Base-by-base conservation (phyloP, 2,329 filamentous ascomycete genomes). In the Juglanconis oblonga region DNA sequence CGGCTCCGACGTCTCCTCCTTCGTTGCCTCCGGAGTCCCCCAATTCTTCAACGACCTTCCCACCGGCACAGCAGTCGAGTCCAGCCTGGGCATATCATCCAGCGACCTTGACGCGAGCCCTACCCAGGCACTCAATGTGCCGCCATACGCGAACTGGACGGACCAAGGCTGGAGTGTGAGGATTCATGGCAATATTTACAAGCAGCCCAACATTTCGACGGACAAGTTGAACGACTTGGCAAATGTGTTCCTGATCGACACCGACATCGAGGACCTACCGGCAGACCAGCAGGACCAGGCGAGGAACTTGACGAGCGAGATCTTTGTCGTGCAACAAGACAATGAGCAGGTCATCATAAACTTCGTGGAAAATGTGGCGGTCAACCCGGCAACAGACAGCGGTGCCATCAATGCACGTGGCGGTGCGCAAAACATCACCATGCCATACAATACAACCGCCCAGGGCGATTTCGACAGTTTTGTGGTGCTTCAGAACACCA, bases 171-270 rank as follows among this genome's bases (percentile, higher is more conserved):
- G 90, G 90, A 91, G 87, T 64, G 80, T 92, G 3, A 82, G 89
- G 33, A 84, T 92, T 64, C 90, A 89, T 65, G 90, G 90, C 66
- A 92, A 92, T 68, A 87, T 92, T n/a, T 93, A 87, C 79, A 92
- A 92, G 72, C 83, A 89, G 63, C 90, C 90, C 1, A 83, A 90
- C 61, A 87, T 89, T 38, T 82, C 81, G 1, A 78, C 85, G 65
- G 76, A 78, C 38, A 89, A 85, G 66, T 76, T 93, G 50, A 82
- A 93, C 65, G 79, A 87, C 42, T 77, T 92, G 3, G 87, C 89
- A 59, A 86, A 92, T 65, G 72, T 85, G 36, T 91, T 92, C 73
- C 79, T 93, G 9, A 81, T 91, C 61, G 87, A 81, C 53, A 85
- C 83, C 5, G 79, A 81, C 57, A 81, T 92, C 40, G 72, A 82